These are phyloP conservation scores for Monilinia vaccinii-corymbosi DNA, from an alignment of 2,329 filamentous ascomycete genomes.

Conservation along the genomic window DNA sequence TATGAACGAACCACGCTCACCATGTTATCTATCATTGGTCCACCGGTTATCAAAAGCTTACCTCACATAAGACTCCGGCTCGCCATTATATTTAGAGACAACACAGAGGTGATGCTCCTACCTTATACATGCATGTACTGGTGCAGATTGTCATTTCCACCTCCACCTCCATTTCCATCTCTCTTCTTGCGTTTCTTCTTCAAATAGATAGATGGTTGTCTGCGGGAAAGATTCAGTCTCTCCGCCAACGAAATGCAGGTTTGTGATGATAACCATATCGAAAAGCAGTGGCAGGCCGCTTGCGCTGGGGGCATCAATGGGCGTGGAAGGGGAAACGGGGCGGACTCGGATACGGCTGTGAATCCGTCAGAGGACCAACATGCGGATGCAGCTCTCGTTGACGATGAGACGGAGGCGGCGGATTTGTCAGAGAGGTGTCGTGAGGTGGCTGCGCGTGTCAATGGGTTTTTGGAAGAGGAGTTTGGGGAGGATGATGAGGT, in stretches of 20 bases:
- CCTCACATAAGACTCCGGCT: not conserved
- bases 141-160: not conserved
- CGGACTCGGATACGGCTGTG: not conserved
- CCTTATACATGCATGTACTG: not conserved
- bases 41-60: not conserved
- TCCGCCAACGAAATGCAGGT: not conserved
- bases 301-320: not conserved
- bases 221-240: not conserved
- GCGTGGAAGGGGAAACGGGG: not conserved
- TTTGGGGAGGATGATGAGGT: conserved; percentile 15
- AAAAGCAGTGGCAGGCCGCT: conserved; percentile 3
- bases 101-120: not conserved
- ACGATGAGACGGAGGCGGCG: not conserved
- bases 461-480: conserved; percentile 26
- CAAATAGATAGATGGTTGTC: not conserved
- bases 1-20: not conserved
- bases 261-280: not conserved
- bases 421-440: conserved; percentile 16
- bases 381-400: not conserved
- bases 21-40: not conserved
- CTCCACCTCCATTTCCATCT: not conserved
- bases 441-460: conserved; percentile 20
- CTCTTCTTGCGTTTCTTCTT: not conserved
- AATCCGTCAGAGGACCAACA: not conserved
- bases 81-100: not conserved